Percentiles rank a stretch among this genome's conserved stretches.
Evolutionary conservation across 441 rosid species (phyloP).

Genomic region (Gossypium aridum): DNA sequence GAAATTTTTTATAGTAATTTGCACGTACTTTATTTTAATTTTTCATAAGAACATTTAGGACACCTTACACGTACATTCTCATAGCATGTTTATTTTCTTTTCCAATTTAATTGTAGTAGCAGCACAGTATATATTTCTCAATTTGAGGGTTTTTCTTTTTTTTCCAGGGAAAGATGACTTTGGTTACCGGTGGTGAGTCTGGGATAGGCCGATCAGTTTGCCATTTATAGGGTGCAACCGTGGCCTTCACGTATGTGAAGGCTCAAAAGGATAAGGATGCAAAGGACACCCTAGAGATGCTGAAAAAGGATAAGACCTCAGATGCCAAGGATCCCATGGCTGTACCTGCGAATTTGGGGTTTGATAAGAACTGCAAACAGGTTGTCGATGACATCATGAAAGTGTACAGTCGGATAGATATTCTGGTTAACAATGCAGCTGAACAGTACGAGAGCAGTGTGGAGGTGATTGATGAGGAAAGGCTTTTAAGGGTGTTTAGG

Average conservation of each 20-base stretch:
- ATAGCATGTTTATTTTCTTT: not conserved
- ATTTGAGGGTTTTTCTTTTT: not conserved
- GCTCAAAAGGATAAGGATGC: conserved; percentile 65
- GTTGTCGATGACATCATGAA: conserved; percentile 52
- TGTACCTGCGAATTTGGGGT: conserved; percentile 55
- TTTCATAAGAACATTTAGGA: not conserved
- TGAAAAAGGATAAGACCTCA: conserved; percentile 37
- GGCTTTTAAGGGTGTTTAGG: conserved; percentile 51
- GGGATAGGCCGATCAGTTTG: conserved; percentile 72
- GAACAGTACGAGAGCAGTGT: conserved; percentile 39
- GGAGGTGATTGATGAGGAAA: conserved; percentile 45
- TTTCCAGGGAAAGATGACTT: conserved; percentile 58
- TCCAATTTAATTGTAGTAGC: not conserved
- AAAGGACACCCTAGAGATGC: conserved; percentile 41
- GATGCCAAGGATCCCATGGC: conserved; percentile 62
- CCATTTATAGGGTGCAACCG: conserved; percentile 59
- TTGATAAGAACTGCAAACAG: conserved; percentile 54
- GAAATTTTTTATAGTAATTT: too few species aligned
- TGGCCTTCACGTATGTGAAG: conserved; percentile 66
- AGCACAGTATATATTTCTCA: too few species aligned
- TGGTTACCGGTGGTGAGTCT: conserved; percentile 78
- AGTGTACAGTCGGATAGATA: conserved; percentile 41
- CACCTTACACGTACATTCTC: not conserved
- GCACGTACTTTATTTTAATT: not conserved
- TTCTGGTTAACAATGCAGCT: conserved; percentile 52